Evolutionary conservation across 495 filamentous ascomycete genomes (phyloP).

Genomic region (Chaetomidium leptoderma): DNA sequence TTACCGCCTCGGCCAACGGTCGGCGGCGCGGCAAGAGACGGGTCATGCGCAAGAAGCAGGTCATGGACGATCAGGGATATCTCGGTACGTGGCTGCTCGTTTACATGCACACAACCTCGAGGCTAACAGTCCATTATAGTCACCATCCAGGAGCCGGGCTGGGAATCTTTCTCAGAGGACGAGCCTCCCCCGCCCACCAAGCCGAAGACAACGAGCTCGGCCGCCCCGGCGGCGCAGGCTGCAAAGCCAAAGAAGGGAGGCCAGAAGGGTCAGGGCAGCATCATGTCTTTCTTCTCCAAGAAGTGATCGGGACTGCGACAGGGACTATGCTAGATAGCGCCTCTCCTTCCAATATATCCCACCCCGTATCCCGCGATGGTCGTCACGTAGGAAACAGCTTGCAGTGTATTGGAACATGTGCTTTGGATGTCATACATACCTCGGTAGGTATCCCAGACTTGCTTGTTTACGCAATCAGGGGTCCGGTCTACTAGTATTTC

Average conservation of each 20-base stretch:
- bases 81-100: conserved; percentile 68
- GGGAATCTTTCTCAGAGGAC: conserved; percentile 97
- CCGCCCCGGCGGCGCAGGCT: conserved; percentile 22
- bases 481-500: too few species aligned
- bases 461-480: not conserved
- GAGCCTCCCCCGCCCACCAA: conserved; percentile 53
- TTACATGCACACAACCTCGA: not conserved
- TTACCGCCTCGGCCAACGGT: conserved; percentile 55
- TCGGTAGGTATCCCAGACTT: too few species aligned
- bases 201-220: conserved; percentile 41
- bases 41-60: conserved; percentile 83
- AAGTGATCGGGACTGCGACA: conserved; percentile 42
- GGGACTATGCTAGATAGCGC: not conserved
- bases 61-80: conserved; percentile 91
- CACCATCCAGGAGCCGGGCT: conserved; percentile 78
- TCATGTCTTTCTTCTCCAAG: conserved; percentile 93
- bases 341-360: not conserved
- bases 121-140: conserved; percentile 50
- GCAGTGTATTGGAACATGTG: too few species aligned
- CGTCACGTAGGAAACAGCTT: too few species aligned
- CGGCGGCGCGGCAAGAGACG: conserved; percentile 74
- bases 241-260: conserved; percentile 56
- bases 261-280: conserved; percentile 71
- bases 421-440: too few species aligned
- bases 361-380: not conserved